Evolutionary conservation across 1,284 basidiomycete species (phyloP), one percentile per base, ranked within the genome.

Genomic region (Apiotrichum sp.): DNA sequence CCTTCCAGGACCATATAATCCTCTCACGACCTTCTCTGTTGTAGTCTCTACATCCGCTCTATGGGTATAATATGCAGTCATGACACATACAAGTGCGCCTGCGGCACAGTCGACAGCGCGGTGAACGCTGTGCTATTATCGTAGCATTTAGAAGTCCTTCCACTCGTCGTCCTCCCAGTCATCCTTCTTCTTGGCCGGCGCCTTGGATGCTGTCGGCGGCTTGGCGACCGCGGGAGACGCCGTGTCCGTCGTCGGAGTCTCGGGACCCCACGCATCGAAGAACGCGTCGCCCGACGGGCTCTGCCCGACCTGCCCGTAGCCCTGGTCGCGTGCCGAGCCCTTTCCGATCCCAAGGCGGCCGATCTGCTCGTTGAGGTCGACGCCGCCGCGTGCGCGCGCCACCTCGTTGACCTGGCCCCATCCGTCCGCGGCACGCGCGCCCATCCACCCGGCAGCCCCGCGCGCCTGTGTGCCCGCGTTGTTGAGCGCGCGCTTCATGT

Each of bases 361-460:
- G 22, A 77, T 56, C 52, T 73, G 67, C 47, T 72, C 72, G 53
- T 74, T 72, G 35, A 77, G 57, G 52, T 77, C 76, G 11, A 76
- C 62, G 6, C 74, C 76, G 0, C 70, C 72, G 31, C 65, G 58
- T 4, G 64, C 57, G 52, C 70, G 70, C 2, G 75, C 74, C 3
- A 74, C 64, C 9, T 72, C 68, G 53, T 75, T 76, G 36, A 75
- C 52, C 16, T 60, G 62, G 5, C 63, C 65, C 71, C 72, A 75
- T 0, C 75, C 72, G 58, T 75, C 73, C 14, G 59, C 58, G 1
- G 73, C 75, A 31, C 69, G 57, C 42, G 63, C 55, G 3, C 57
- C 64, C 10, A 68, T 59, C 73, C 73, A 74, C 1, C 55, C 65
- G 2, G 62, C 64, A 1, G 71, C 70, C 2, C 58, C 58, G 43